Evolutionary conservation across 768 basidiomycete species (phyloP).

Genomic region (Sarcodon sp.): DNA sequence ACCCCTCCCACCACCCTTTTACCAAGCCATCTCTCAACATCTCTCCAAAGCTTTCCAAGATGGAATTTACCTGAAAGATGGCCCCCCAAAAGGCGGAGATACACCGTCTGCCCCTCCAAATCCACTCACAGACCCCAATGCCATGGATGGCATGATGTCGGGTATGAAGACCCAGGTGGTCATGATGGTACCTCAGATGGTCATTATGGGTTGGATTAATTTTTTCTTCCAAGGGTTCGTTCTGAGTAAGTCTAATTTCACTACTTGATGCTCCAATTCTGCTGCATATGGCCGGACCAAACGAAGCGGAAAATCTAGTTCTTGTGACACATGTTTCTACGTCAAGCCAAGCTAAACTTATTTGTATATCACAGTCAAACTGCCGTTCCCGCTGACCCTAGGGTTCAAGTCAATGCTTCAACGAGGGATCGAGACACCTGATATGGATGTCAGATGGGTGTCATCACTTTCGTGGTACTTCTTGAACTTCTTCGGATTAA

Average conservation of each 20-base stretch:
- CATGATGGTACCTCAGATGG: slow-evolving; percentile 98
- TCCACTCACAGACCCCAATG: slow-evolving; percentile 77
- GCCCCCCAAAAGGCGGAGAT: slow-evolving; percentile 52
- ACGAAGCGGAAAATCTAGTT: too few relatives aligned
- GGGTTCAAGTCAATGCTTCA: slow-evolving; percentile 99
- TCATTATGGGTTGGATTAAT: slow-evolving; percentile 99
- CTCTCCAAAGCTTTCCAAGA: slow-evolving; percentile 58
- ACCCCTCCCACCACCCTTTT: slow-evolving; percentile 63
- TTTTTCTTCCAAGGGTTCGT: slow-evolving; percentile 99
- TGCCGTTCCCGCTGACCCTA: slow-evolving; percentile 92
- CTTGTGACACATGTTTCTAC: neutral
- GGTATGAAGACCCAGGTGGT: slow-evolving; percentile 99
- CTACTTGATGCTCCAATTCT: neutral
- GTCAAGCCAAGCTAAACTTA: neutral
- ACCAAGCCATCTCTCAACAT: slow-evolving; percentile 62
- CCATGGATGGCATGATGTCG: slow-evolving; percentile 98
- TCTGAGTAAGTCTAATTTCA: slow-evolving; percentile 55
- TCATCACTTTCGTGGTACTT: slow-evolving; percentile 99
- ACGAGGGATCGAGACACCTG: slow-evolving; percentile 85
- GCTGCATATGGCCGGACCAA: too few relatives aligned
- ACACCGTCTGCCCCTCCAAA: slow-evolving; percentile 49
- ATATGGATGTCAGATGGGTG: slow-evolving; percentile 99
- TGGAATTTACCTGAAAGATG: slow-evolving; percentile 82
- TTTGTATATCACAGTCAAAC: slow-evolving; percentile 51
- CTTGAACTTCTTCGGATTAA: slow-evolving; percentile 95